Conservation (phyloP, 2,329 filamentous ascomycete species). For the Mycosphaerelloides madeirae region DNA sequence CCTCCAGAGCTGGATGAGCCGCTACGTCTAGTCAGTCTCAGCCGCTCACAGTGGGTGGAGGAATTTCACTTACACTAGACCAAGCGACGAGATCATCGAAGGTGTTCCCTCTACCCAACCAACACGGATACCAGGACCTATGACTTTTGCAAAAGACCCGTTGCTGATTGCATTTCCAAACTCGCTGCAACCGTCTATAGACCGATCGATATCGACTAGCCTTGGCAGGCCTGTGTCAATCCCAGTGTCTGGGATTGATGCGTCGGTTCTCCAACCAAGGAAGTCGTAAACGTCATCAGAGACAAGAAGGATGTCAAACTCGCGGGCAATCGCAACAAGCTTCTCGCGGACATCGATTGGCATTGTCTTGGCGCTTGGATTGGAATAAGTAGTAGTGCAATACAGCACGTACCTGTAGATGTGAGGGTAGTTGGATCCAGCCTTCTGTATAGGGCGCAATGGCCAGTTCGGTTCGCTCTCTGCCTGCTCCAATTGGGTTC, state of each 20-base stretch:
- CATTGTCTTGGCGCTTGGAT: constrained; percentile 82
- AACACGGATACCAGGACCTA: constrained; percentile 72
- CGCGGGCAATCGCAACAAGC: constrained; percentile 68
- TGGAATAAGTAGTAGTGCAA: constrained; percentile 79
- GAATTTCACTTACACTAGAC: neutral
- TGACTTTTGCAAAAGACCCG: constrained; percentile 83
- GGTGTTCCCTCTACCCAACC: constrained; percentile 77
- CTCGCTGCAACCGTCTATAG: constrained; percentile 55
- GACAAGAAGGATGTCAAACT: constrained; percentile 73
- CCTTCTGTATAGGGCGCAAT: constrained; percentile 43
- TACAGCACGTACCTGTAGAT: constrained; percentile 82
- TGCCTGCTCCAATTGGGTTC: constrained; percentile 45
- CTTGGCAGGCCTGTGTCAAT: constrained; percentile 51
- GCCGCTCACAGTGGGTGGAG: neutral
- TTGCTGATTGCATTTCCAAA: constrained; percentile 83
- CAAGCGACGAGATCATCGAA: constrained; percentile 42
- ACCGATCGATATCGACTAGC: constrained; percentile 70
- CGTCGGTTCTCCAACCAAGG: constrained; percentile 61
- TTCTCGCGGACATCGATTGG: constrained; percentile 59
- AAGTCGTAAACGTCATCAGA: constrained; percentile 93
- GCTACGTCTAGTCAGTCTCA: neutral
- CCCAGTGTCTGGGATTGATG: neutral
- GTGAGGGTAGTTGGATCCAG: constrained; percentile 60
- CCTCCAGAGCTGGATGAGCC: constrained; percentile 57
- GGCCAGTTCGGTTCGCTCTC: constrained; percentile 35